Evolutionary conservation across 2,329 filamentous ascomycete species (phyloP), one percentile per base, ranked within the genome.

Genomic region (Lecanoromycetidae sp.): DNA sequence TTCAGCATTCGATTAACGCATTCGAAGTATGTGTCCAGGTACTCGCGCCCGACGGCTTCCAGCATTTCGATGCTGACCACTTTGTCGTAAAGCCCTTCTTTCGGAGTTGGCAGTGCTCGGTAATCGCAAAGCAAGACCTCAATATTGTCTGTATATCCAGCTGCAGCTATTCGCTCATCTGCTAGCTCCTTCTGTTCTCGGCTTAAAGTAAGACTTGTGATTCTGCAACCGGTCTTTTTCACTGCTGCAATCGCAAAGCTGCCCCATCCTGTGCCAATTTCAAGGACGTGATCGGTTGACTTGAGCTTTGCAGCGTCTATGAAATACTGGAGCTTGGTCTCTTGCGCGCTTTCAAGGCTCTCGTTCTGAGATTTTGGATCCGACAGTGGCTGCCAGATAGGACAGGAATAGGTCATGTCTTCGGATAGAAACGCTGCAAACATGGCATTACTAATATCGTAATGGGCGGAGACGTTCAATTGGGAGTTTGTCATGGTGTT

Each of bases 391-490:
- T 70, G 65, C 80, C 80, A 83, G 41, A 84, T 77, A 2, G 81
- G 76, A 58, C 80, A 84, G 0, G 79, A 84, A 56, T 84, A 85
- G 3, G 80, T 84, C 81, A 86, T 85, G 57, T 85, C 82, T n/a
- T 75, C 70, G 0, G 79, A 83, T 23, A 85, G 67, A 54, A 85
- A 85, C 0, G 80, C 79, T 5, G 79, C 77, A 56, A 86, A 85
- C 78, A 85, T 83, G 49, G 79, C 77, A 57, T 86, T 86, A 54
- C 76, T 80, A 52, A 85, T 82, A 56, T 87, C 82, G 60, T 87
- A 87, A 54, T 87, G 82, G 4, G 80, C 80, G 2, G 74, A 74
- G 44, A 83, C 78, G 58, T 87, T 84, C 35, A 83, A 66, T 9
- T 77, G 69, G 1, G 77, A 68, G 54, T 75, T 77, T 1, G 70